These are phyloP conservation scores for Neurospora intermedia DNA, from an alignment of 495 filamentous ascomycete species.

Conservation along the genomic window DNA sequence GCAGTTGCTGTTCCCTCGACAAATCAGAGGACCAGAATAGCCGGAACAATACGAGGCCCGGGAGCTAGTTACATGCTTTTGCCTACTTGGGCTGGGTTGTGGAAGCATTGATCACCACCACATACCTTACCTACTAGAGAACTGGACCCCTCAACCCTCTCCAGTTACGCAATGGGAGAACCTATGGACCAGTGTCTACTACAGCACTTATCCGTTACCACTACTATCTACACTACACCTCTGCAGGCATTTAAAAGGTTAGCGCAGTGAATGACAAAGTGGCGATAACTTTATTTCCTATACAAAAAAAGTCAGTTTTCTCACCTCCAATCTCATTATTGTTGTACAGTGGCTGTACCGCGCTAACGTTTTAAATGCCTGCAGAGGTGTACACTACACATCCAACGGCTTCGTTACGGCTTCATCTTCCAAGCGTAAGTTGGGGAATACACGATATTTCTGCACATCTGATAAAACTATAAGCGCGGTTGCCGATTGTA, in stretches of 20 bases:
- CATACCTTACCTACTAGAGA: neutral
- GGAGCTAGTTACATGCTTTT: neutral
- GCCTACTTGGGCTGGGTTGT: neutral
- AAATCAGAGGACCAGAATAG: neutral
- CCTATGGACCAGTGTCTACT: neutral
- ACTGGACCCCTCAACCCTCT: neutral
- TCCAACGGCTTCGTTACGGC: neutral
- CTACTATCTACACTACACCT: neutral
- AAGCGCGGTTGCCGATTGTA: neutral
- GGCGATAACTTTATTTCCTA: too few species aligned
- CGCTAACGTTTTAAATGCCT: too few species aligned
- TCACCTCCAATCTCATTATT: too few species aligned
- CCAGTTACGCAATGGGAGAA: neutral
- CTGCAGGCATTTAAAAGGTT: too few species aligned
- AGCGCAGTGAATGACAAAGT: too few species aligned
- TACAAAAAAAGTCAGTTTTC: too few species aligned
- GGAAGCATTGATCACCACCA: neutral
- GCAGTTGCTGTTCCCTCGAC: neutral
- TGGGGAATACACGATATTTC: neutral
- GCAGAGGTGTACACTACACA: too few species aligned
- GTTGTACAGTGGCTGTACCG: too few species aligned
- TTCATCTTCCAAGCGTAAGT: neutral
- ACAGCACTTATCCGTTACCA: too few species aligned
- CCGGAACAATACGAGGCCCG: neutral
- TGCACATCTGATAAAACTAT: neutral